These are phyloP conservation scores for Tricholoma matsutake DNA, from an alignment of 768 basidiomycete genomes.

Conservation along the genomic window DNA sequence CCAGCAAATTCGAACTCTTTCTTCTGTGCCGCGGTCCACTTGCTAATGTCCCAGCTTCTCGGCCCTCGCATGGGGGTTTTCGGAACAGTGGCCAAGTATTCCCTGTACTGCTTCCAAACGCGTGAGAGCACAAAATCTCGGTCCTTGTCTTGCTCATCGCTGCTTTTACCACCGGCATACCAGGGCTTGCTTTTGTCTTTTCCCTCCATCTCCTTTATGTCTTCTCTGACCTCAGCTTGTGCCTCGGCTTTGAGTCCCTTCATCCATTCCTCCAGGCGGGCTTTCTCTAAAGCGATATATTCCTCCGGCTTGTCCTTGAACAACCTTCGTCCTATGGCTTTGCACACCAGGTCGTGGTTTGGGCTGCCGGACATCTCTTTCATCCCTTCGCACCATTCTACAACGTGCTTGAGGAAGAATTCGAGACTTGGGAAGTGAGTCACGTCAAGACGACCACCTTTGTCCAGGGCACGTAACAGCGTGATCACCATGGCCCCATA, in stretches of 20 bases:
- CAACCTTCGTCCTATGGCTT: constrained; percentile 30
- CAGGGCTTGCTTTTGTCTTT: constrained; percentile 23
- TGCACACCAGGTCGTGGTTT: constrained; percentile 30
- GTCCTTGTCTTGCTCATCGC: constrained; percentile 24
- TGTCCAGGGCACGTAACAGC: constrained; percentile 30
- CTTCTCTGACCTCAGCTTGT: constrained; percentile 16
- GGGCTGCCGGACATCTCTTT: constrained; percentile 17
- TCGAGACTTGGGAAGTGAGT: constrained; percentile 31
- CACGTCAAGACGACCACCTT: constrained; percentile 26
- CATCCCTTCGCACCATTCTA: constrained; percentile 25
- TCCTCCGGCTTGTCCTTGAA: constrained; percentile 28
- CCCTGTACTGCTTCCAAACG: constrained; percentile 40
- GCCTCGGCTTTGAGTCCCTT: constrained; percentile 21
- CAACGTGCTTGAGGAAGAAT: constrained; percentile 25
- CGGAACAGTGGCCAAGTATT: constrained; percentile 20
- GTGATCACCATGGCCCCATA: constrained; percentile 34
- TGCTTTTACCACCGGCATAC: constrained; percentile 25
- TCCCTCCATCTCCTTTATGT: constrained; percentile 16
- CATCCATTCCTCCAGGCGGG: constrained; percentile 30
- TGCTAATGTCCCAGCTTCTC: constrained; percentile 33
- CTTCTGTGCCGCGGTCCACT: constrained; percentile 32
- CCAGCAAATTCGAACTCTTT: constrained; percentile 26
- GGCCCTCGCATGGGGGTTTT: constrained; percentile 27
- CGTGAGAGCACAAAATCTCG: constrained; percentile 23
- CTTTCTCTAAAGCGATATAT: constrained; percentile 25